Evolutionary conservation across 2,329 filamentous ascomycete species (phyloP).

Genomic region (Pseudogymnoascus sp.): DNA sequence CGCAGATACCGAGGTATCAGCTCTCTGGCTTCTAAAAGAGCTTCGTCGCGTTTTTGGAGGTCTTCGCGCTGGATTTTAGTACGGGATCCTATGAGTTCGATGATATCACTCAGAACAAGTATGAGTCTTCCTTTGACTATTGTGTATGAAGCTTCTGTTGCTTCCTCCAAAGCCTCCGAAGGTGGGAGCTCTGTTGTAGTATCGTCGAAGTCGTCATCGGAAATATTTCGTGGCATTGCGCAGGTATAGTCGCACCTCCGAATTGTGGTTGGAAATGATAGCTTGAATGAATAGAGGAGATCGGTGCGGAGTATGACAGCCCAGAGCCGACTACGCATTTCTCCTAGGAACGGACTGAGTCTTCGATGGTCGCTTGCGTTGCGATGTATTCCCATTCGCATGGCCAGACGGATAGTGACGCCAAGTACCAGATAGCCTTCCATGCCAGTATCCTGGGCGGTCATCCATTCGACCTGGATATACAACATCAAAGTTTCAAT

Average conservation of each 20-base stretch:
- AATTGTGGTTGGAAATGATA: conserved; percentile 10
- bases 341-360: conserved; percentile 10
- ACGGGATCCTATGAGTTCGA: conserved; percentile 9
- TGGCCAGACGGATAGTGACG: conserved; percentile 10
- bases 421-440: conserved; percentile 13
- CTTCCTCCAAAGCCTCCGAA: conserved; percentile 5
- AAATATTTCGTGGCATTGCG: conserved; percentile 9
- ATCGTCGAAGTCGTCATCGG: conserved; percentile 10
- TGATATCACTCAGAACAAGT: conserved; percentile 11
- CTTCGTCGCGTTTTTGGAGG: conserved; percentile 8
- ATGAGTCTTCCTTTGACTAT: conserved; percentile 11
- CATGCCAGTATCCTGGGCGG: conserved; percentile 11
- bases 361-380: conserved; percentile 8
- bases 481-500: conserved; percentile 14
- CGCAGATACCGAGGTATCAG: conserved; percentile 5
- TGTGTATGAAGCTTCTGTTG: conserved; percentile 11
- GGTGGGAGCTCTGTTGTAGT: conserved; percentile 10
- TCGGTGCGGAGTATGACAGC: conserved; percentile 9
- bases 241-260: conserved; percentile 9
- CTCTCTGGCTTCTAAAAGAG: neutral
- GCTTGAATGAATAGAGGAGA: conserved; percentile 11
- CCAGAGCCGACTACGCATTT: conserved; percentile 12
- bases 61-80: neutral
- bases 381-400: conserved; percentile 14
- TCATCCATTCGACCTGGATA: conserved; percentile 15